Conservation (phyloP, 2,329 filamentous ascomycete species). For the Claviceps fusiformis region DNA sequence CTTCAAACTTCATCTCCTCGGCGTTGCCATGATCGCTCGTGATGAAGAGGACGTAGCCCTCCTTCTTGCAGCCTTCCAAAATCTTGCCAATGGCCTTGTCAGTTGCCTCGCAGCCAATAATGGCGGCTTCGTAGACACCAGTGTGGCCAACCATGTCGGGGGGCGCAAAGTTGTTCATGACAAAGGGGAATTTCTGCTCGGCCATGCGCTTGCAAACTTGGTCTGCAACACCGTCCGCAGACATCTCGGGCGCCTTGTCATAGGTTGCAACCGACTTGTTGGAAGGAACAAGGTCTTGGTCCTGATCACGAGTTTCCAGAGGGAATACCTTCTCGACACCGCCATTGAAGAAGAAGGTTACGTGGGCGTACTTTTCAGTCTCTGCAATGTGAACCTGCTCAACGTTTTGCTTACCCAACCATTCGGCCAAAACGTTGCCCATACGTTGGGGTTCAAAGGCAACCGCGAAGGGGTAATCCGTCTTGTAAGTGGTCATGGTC, state of each 20-base stretch:
- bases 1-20: constrained; percentile 95
- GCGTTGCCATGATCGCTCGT: constrained; percentile 96
- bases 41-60: constrained; percentile 87
- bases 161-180: constrained; percentile 99
- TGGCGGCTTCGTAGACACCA: constrained; percentile 88
- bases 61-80: constrained; percentile 84
- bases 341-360: constrained; percentile 99
- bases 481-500: constrained; percentile 98
- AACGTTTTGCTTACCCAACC: constrained; percentile 75
- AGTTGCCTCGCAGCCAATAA: constrained; percentile 71
- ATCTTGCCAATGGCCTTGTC: constrained; percentile 90
- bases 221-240: constrained; percentile 74
- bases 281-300: constrained; percentile 64
- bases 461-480: constrained; percentile 79
- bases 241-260: constrained; percentile 92
- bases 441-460: constrained; percentile 92
- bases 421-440: constrained; percentile 97
- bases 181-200: constrained; percentile 80
- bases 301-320: constrained; percentile 79
- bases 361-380: constrained; percentile 98
- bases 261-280: constrained; percentile 88
- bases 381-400: constrained; percentile 95
- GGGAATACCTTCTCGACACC: constrained; percentile 94
- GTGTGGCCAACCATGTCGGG: constrained; percentile 99
- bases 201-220: constrained; percentile 78